Conservation (phyloP, 177 flowering plant species). For the Vitis hybrid region DNA sequence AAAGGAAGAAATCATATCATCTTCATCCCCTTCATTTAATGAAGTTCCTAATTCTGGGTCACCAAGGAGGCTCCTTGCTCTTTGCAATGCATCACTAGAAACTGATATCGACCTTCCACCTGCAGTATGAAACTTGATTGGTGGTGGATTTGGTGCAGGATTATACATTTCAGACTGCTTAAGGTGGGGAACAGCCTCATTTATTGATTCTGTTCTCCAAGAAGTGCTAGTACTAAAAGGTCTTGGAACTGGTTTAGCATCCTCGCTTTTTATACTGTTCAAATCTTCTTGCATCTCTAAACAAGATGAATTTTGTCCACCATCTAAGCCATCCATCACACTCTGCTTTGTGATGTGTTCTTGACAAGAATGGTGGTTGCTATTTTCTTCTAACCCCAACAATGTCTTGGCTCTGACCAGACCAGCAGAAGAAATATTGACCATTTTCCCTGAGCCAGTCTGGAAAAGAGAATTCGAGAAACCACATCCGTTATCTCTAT, state of each 20-base stretch:
- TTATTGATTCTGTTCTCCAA: constrained; percentile 19
- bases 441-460: constrained; percentile 72
- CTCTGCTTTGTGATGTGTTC: not conserved
- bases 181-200: constrained; percentile 17
- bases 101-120: constrained; percentile 89
- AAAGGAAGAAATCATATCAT: constrained; percentile 22
- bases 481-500: constrained; percentile 14
- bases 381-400: constrained; percentile 54
- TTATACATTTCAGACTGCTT: constrained; percentile 17
- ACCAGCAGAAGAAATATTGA: constrained; percentile 68
- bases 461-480: constrained; percentile 57
- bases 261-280: constrained; percentile 6
- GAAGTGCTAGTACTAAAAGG: constrained; percentile 15
- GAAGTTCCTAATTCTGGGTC: constrained; percentile 54
- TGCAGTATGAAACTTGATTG: constrained; percentile 81
- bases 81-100: constrained; percentile 81
- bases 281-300: constrained; percentile 14
- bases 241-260: constrained; percentile 18
- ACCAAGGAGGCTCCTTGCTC: constrained; percentile 88
- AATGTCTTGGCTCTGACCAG: constrained; percentile 68
- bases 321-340: constrained; percentile 10
- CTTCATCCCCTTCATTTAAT: constrained; percentile 31
- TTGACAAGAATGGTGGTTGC: constrained; percentile 14
- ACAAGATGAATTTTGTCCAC: constrained; percentile 19
- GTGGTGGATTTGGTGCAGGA: constrained; percentile 44